Base-by-base conservation (phyloP, 768 basidiomycete genomes). In the Leccinellum albellum region DNA sequence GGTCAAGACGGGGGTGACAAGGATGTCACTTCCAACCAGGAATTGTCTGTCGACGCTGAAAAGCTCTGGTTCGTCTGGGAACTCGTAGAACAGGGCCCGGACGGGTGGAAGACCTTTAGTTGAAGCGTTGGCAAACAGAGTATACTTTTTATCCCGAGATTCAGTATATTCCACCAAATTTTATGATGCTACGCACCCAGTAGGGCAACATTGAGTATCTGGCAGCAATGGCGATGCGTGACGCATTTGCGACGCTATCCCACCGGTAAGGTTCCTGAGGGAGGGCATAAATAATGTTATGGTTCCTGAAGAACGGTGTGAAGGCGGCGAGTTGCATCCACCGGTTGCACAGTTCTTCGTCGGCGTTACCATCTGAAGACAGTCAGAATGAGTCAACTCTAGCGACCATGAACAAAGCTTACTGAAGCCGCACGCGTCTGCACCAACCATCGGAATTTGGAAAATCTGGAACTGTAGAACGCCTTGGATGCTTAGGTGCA, bases 321-420 rank as follows among this genome's bases (percentile, higher is more conserved):
- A 92, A 92, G 1, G 89, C 90, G 3, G 87, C 78, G n/a, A 91
- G 79, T 68, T 87, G 85, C 89, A 89, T 91, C 91, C 91, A 93
- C 17, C 91, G 81, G 59, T 85, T 86, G 71, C 88, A 89, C 10
- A 93, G 78, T 67, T 91, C 89, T 69, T 92, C 90, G 62, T 89
- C 82, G 8, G 86, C 85, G 68, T 91, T 90, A 3, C 75, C 82
- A 59, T 56, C 66, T 68, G 49, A 33, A 6, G 33, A n/a, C n/a
- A 15, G 20, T 59, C 53, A 10, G 6, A 45, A 56, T 55, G 51
- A 32, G 56, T 33, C 40, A 3, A 2, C 20, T 31, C 14, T 10
- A 4, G 14, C 17, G 2, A 21, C 2, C 3, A 6, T 1, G 21
- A 55, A 35, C 3, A 29, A 14, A n/a, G 62, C 68, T 40, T 29